A percentile compares a stretch with the other conserved stretches of the same genome.
These are phyloP conservation scores for Cyberlindnera mycetangii DNA, from an alignment of 805 yeast genomes.

Conservation along the genomic window DNA sequence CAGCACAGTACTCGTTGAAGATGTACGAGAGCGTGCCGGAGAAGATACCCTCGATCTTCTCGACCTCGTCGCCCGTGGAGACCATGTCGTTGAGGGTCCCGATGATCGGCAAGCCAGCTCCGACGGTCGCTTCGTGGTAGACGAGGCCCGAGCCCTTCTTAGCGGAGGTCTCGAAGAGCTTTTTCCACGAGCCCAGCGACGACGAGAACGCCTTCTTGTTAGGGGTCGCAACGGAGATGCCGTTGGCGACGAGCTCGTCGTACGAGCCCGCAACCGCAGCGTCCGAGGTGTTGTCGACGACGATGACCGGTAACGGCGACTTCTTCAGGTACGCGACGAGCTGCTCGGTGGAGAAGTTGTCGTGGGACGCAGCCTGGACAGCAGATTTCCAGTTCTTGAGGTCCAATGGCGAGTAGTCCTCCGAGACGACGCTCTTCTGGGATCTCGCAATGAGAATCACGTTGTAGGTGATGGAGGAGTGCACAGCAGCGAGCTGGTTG, in stretches of 20 bases:
- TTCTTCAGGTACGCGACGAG: slow-evolving; percentile 60
- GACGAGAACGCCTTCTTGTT: slow-evolving; percentile 96
- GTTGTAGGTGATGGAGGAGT: slow-evolving; percentile 61
- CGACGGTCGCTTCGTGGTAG: slow-evolving; percentile 97
- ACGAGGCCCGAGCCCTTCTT: slow-evolving; percentile 61
- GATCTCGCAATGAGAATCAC: slow-evolving; percentile 81
- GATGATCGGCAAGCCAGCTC: slow-evolving; percentile 96
- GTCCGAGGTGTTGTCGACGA: slow-evolving; percentile 94
- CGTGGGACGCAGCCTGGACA: slow-evolving; percentile 42
- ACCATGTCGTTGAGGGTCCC: slow-evolving; percentile 85
- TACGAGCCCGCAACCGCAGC: slow-evolving; percentile 73
- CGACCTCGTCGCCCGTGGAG: slow-evolving; percentile 89
- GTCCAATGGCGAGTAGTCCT: slow-evolving; percentile 70
- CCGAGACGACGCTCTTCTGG: slow-evolving; percentile 61
- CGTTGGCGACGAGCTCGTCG: slow-evolving; percentile 67
- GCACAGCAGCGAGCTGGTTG: slow-evolving; percentile 67
- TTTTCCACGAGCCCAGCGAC: slow-evolving; percentile 70
- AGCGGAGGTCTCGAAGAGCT: slow-evolving; percentile 56
- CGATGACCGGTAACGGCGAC: slow-evolving; percentile 71
- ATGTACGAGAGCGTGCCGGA: slow-evolving; percentile 95
- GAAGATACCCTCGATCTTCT: slow-evolving; percentile 91
- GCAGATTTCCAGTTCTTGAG: slow-evolving; percentile 54
- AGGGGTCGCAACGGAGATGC: slow-evolving; percentile 95
- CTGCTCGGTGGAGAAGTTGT: slow-evolving; percentile 50
- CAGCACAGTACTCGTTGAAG: slow-evolving; percentile 87